phyloP scores from a whole-genome alignment of 306 rosid genomes.

The Cajanus cajan region DNA sequence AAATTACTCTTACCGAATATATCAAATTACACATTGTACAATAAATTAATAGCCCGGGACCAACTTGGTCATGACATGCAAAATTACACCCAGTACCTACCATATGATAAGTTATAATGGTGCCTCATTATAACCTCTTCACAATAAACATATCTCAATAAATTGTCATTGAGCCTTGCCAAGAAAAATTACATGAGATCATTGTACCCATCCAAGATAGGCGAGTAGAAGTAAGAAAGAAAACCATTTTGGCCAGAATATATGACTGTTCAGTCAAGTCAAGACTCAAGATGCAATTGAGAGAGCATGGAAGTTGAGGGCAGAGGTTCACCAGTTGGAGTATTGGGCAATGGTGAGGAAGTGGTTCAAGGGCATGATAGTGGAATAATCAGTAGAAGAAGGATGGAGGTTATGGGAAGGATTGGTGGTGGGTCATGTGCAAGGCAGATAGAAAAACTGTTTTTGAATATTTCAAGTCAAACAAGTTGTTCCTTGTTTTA shows the following conservation, averaged over 20 bases:
- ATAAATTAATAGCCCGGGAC: background rate
- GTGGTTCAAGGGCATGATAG: background rate
- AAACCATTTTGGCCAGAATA: background rate
- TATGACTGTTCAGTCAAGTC: background rate
- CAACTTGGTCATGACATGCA: background rate
- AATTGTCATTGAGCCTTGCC: background rate
- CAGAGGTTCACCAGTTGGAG: background rate
- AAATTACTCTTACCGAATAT: background rate
- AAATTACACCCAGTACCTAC: background rate
- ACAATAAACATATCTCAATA: background rate
- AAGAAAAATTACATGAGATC: conserved; percentile 1
- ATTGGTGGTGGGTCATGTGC: background rate
- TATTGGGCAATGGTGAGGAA: background rate
- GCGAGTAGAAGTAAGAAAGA: background rate
- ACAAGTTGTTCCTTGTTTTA: no score
- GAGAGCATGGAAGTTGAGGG: background rate
- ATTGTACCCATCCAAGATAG: background rate
- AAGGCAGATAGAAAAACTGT: background rate
- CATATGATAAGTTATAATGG: background rate
- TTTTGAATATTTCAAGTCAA: background rate
- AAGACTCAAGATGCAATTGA: background rate
- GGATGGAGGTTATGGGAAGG: background rate
- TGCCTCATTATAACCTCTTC: background rate
- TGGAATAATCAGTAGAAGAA: background rate
- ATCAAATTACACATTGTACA: background rate